Evolutionary conservation across 2,329 filamentous ascomycete species (phyloP).

Genomic region (Fusarium buxicola): DNA sequence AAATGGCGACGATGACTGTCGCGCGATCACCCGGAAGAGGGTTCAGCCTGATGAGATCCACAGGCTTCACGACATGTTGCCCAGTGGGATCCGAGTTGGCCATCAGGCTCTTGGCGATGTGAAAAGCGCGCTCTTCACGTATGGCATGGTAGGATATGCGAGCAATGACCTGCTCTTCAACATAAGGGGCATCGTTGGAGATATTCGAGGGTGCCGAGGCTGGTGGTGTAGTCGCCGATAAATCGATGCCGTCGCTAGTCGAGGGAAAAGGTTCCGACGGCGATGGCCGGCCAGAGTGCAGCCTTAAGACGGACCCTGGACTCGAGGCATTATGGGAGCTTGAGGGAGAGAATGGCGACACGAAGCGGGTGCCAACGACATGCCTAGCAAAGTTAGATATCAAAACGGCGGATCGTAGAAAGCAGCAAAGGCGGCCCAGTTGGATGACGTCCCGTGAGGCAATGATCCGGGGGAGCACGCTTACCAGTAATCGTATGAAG

Average conservation of each 20-base stretch:
- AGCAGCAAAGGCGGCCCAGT: not conserved
- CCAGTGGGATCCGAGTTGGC: constrained; percentile 77
- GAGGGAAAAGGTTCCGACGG: constrained; percentile 55
- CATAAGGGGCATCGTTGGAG: constrained; percentile 61
- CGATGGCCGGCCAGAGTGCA: constrained; percentile 58
- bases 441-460: not conserved
- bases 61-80: constrained; percentile 80
- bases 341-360: constrained; percentile 62
- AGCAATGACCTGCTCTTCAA: constrained; percentile 78
- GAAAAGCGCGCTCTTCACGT: constrained; percentile 87
- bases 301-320: constrained; percentile 56
- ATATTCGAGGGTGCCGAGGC: constrained; percentile 49
- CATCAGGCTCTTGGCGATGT: constrained; percentile 80
- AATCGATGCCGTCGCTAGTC: constrained; percentile 53
- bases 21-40: constrained; percentile 75
- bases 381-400: constrained; percentile 61
- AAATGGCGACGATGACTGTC: constrained; percentile 82
- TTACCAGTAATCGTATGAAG: constrained; percentile 90
- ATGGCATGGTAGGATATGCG: constrained; percentile 85
- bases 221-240: constrained; percentile 53
- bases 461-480: constrained; percentile 25
- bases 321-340: constrained; percentile 59
- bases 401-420: not conserved
- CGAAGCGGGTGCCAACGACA: constrained; percentile 71
- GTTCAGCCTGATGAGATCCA: constrained; percentile 81